Percentiles rank a stretch among this genome's conserved stretches.
These are phyloP conservation scores for Wickerhamiella siamensis DNA, from an alignment of 805 yeast species.

Conservation along the genomic window DNA sequence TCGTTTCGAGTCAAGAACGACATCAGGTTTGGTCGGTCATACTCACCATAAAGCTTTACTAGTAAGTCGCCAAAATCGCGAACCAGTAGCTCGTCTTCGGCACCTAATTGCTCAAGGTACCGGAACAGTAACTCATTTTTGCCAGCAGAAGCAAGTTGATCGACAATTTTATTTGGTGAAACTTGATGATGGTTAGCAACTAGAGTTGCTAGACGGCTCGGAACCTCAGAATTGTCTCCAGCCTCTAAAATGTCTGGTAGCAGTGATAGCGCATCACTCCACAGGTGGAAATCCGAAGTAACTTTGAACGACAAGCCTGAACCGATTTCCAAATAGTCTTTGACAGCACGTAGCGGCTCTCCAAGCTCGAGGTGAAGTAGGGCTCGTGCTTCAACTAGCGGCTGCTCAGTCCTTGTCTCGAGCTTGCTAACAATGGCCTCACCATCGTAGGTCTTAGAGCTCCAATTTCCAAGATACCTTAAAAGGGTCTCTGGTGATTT, in stretches of 20 bases:
- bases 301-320: constrained; percentile 44
- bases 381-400: constrained; percentile 16
- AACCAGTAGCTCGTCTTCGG: constrained; percentile 40
- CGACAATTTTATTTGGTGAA: constrained; percentile 37
- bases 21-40: constrained; percentile 40
- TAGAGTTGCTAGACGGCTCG: neutral
- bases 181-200: constrained; percentile 30
- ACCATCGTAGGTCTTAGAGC: constrained; percentile 36
- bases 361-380: constrained; percentile 41
- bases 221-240: constrained; percentile 6
- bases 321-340: constrained; percentile 42
- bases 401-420: constrained; percentile 28
- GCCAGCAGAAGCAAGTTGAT: constrained; percentile 25
- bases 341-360: constrained; percentile 49
- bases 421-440: constrained; percentile 31
- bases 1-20: constrained; percentile 43
- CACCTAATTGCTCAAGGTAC: constrained; percentile 46
- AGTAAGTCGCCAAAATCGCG: constrained; percentile 51
- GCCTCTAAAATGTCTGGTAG: constrained; percentile 32
- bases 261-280: constrained; percentile 33
- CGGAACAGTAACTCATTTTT: constrained; percentile 32
- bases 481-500: constrained; percentile 28
- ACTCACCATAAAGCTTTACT: constrained; percentile 50
- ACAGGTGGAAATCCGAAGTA: constrained; percentile 47
- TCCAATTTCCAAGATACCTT: constrained; percentile 42